These are phyloP conservation scores for Canna indica DNA, from an alignment of 176 grass and related monocot genomes.

Conservation along the genomic window DNA sequence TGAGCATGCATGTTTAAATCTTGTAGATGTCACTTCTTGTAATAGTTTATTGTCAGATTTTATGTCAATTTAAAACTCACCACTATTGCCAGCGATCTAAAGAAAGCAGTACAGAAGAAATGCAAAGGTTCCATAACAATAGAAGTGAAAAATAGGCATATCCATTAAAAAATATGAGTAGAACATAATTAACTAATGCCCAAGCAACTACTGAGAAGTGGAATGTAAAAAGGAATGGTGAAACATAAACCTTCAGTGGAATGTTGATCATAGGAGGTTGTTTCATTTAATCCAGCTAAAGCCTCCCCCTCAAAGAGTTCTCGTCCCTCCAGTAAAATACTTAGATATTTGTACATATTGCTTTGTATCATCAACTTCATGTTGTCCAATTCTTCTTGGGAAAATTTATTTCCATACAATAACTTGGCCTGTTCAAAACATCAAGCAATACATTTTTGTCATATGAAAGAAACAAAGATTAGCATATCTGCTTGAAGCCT, in stretches of 20 bases:
- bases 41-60: too few relatives aligned
- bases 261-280: constrained; percentile 27
- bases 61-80: too few relatives aligned
- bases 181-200: background rate
- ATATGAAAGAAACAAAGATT: background rate
- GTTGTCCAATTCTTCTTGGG: constrained; percentile 63
- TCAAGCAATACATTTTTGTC: background rate
- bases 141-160: background rate
- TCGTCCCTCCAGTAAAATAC: constrained; percentile 81
- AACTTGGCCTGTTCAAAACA: constrained; percentile 55
- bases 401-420: constrained; percentile 68
- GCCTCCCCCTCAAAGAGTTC: constrained; percentile 95
- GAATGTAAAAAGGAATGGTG: background rate
- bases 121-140: background rate
- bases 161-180: background rate
- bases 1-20: too few relatives aligned
- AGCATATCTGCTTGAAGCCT: too few relatives aligned
- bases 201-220: background rate
- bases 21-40: too few relatives aligned
- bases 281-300: constrained; percentile 31
- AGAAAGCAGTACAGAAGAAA: background rate
- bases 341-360: constrained; percentile 94
- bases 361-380: constrained; percentile 98
- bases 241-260: constrained; percentile 29
- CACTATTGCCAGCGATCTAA: background rate